Evolutionary conservation across 2,329 filamentous ascomycete species (phyloP), one percentile per base, ranked within the genome.

Genomic region (Colletotrichum sp.): DNA sequence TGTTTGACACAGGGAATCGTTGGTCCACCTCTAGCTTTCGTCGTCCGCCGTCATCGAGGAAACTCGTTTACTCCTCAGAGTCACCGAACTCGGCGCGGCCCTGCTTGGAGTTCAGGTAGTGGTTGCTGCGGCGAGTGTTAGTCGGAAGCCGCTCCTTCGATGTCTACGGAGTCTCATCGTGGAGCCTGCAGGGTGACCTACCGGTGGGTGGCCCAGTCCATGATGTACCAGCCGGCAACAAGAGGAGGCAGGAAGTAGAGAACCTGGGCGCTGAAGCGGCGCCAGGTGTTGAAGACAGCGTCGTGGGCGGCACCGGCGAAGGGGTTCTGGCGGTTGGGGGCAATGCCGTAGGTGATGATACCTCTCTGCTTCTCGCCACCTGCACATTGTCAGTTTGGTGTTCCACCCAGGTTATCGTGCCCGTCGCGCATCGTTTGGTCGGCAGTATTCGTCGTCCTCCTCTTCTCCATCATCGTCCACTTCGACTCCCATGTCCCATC

Each of bases 231-330:
- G 78, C 90, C 95, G 78, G 89, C 84, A 77, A 97, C 80, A 79
- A 98, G 87, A 51, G 96, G 93, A 74, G 97, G 94, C 31, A 93
- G 90, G 85, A 96, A 92, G 90, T 96, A 99, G 79, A 98, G 92
- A 79, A 98, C 92, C 89, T 98, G 97, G 79, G 90, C 85, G 84
- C 92, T 93, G 86, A 93, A 94, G 81, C 97, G 92, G 85, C 97
- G 93, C 90, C 94, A 97, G 80, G 92, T 93, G 91, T 99, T 99
- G 93, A 98, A 98, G 88, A 98, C 87, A 81, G 96, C 96, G 78
- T 93, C 94, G 85, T 96, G 87, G 77, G 90, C 85, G 74, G 93
- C 88, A 80, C 94, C 95, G 77, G 95, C 95, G 78, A 98, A 90
- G 76, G 95, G 94, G 81, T 94, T 93, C 88, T 98, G 96, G 83